phyloP scores from a whole-genome alignment of 2,329 filamentous ascomycete species.

The Juglanconis oblonga region DNA sequence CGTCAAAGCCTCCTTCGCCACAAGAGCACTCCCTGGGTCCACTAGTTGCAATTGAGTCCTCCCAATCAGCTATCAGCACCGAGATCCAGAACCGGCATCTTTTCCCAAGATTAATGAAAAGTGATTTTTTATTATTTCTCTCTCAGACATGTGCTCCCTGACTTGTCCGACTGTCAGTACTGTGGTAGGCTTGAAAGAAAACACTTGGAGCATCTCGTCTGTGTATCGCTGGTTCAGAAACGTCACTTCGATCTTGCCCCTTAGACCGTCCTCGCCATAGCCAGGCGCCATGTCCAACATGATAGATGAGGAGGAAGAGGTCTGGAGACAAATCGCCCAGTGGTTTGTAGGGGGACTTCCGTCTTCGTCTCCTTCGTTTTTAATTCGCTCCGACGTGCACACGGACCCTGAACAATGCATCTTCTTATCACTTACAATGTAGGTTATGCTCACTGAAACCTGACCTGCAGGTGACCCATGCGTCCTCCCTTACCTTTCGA shows the following conservation, averaged over 20 bases:
- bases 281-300: conserved; percentile 5
- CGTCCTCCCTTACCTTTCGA: too few species aligned
- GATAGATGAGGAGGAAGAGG: not conserved
- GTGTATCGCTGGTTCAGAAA: not conserved
- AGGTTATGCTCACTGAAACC: too few species aligned
- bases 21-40: not conserved
- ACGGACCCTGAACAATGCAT: not conserved
- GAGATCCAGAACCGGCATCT: conserved; percentile 6
- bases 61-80: conserved; percentile 1
- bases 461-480: too few species aligned
- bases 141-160: not conserved
- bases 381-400: not conserved
- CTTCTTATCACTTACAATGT: too few species aligned
- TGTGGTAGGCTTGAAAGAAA: not conserved
- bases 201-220: not conserved
- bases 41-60: not conserved
- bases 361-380: not conserved
- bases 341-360: not conserved
- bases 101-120: not conserved
- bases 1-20: not conserved
- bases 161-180: not conserved
- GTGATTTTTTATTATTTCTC: not conserved
- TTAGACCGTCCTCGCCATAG: not conserved
- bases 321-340: not conserved
- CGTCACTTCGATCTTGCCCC: not conserved